Conservation (phyloP, 768 basidiomycete genomes). For the Suillus alpinus region DNA sequence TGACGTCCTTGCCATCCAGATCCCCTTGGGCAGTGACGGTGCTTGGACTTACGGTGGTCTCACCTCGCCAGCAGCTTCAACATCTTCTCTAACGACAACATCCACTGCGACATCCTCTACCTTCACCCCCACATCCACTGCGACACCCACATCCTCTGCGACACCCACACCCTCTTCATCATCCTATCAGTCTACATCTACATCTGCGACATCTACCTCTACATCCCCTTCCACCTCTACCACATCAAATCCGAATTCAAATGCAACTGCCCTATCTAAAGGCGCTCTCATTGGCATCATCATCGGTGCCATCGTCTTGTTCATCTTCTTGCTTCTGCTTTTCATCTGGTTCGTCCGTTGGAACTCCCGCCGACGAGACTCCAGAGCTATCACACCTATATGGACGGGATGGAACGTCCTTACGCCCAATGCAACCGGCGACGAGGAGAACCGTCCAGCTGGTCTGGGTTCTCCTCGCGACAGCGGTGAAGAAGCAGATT, state of each 20-base stretch:
- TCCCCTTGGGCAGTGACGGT: constrained; percentile 62
- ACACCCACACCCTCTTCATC: constrained; percentile 26
- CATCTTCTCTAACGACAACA: constrained; percentile 17
- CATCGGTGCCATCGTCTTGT: constrained; percentile 53
- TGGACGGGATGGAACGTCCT: constrained; percentile 48
- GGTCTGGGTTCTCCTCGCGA: constrained; percentile 70
- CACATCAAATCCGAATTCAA: constrained; percentile 18
- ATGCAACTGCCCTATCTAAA: constrained; percentile 30
- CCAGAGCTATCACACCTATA: constrained; percentile 25
- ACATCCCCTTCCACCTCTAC: constrained; percentile 21
- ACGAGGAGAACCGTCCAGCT: constrained; percentile 35
- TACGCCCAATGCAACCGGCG: constrained; percentile 20
- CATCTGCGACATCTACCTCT: constrained; percentile 27
- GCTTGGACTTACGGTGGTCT: constrained; percentile 75
- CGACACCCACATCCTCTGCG: constrained; percentile 30
- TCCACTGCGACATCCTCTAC: constrained; percentile 25
- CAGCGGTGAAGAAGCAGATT: constrained; percentile 68
- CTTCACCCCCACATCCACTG: constrained; percentile 20
- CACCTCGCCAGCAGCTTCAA: constrained; percentile 55
- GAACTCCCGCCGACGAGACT: constrained; percentile 18
- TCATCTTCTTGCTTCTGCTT: constrained; percentile 55
- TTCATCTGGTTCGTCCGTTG: constrained; percentile 32
- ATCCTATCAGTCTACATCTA: constrained; percentile 22
- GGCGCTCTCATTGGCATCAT: constrained; percentile 32
- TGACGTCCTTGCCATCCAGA: constrained; percentile 39